Percentiles rank a stretch among this genome's conserved stretches.
Conservation (phyloP, 1,284 basidiomycete species). For the Austroboletus novae-zelandiae region DNA sequence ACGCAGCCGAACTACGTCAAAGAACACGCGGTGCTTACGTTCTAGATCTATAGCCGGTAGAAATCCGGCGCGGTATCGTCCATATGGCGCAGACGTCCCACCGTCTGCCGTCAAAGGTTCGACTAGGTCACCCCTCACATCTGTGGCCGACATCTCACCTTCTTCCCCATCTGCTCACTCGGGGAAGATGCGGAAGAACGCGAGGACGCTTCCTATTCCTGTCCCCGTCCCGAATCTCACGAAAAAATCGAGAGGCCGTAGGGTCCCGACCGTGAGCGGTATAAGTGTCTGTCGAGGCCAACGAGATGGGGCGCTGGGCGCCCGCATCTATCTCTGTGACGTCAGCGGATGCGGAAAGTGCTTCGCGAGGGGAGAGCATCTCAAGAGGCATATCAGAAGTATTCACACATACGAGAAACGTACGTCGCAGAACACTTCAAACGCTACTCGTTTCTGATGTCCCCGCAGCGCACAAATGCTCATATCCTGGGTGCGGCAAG, state of each 20-base stretch:
- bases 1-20: slow-evolving; percentile 32
- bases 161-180: slow-evolving; percentile 18
- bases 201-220: slow-evolving; percentile 50
- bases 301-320: slow-evolving; percentile 39
- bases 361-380: slow-evolving; percentile 62
- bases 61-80: slow-evolving; percentile 34
- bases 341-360: slow-evolving; percentile 77
- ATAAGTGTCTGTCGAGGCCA: slow-evolving; percentile 20
- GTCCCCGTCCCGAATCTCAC: slow-evolving; percentile 69
- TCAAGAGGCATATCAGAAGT: slow-evolving; percentile 62
- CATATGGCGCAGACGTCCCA: slow-evolving; percentile 29
- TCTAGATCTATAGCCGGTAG: slow-evolving; percentile 34
- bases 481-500: slow-evolving; percentile 74
- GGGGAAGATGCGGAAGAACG: slow-evolving; percentile 36
- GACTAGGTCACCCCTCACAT: slow-evolving; percentile 30
- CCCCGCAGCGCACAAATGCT: slow-evolving; percentile 68
- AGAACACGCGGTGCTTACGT: slow-evolving; percentile 38
- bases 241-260: slow-evolving; percentile 68
- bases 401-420: slow-evolving; percentile 71
- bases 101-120: slow-evolving; percentile 32
- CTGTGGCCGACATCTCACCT: slow-evolving; percentile 29
- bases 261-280: slow-evolving; percentile 58
- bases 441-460: no score
- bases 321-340: slow-evolving; percentile 66
- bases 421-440: slow-evolving; percentile 31